Base-by-base conservation (phyloP, 495 filamentous ascomycete species). In the Podospora appendiculata region DNA sequence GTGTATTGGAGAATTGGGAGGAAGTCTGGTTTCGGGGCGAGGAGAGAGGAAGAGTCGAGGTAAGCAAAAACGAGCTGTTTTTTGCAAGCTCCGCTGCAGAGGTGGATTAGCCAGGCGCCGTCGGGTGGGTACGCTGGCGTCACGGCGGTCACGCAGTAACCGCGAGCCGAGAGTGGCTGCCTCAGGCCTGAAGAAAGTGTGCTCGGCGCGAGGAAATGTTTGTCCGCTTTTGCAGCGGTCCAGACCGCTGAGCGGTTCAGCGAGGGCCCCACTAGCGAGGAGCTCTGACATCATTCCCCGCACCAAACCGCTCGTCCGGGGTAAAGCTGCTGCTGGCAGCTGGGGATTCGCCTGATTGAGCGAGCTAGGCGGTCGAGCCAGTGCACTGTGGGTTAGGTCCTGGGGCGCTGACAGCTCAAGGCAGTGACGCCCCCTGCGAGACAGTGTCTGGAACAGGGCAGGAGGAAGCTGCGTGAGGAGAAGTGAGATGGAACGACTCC, bases 41-140 rank as follows among this genome's bases (percentile, higher is more conserved):
- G 56, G 54, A 53, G 59, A 56, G 50, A 48, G 57, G 41, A 53
- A 60, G 32, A 10, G 10, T 11, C 25, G 43, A 45, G 19, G 16
- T 45, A 45, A 45, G 50, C 46, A 48, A 41, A 48, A 55, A 57
- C 68, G 72, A 75, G 71, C 63, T 67, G 43, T 69, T 77, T 77
- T 75, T 73, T 64, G 59, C 54, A 40, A 45, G 45, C 13, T 47
- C 9, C 32, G 45, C 25, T 25, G 25, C 25, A 25, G 25, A 25
- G 25, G 25, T 25, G 25, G 25, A 25, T 25, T 25, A 25, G 25
- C 25, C 25, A 25, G 25, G 5, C 5, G 25, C 2, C 25, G 25
- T 25, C 25, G 25, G 25, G 25, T 25, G 25, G 25, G 25, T 25
- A 25, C 25, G 25, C 25, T 25, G 25, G 25, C 25, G 5, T 25